A percentile compares a stretch with the other conserved stretches of the same genome.
phyloP scores from a whole-genome alignment of 2,329 filamentous ascomycete genomes.

The Colletotrichum sp. region DNA sequence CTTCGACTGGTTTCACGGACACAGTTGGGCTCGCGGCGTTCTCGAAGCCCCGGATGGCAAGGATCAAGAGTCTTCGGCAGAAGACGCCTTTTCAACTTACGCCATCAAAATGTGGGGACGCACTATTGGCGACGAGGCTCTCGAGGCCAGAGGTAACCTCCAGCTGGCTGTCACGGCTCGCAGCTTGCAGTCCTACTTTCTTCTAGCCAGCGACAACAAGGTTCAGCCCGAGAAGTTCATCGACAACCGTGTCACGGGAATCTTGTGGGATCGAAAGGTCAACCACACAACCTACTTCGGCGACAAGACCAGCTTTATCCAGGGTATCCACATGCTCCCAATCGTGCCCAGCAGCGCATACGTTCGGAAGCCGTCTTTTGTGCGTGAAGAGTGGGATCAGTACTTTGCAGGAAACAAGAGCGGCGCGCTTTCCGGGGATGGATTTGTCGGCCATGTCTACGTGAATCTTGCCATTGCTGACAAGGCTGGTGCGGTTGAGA shows the following conservation, averaged over 20 bases:
- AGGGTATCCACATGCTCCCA: constrained; percentile 77
- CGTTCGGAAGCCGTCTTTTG: constrained; percentile 67
- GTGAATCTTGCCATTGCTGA: constrained; percentile 77
- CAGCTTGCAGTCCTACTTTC: constrained; percentile 74
- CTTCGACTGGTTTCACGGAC: constrained; percentile 87
- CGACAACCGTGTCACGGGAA: constrained; percentile 49
- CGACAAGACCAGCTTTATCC: constrained; percentile 54
- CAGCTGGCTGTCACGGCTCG: constrained; percentile 76
- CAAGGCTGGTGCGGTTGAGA: background rate
- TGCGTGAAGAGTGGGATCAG: constrained; percentile 73
- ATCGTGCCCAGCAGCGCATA: constrained; percentile 66
- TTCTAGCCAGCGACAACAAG: constrained; percentile 68
- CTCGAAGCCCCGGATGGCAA: constrained; percentile 70
- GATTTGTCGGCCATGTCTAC: constrained; percentile 79
- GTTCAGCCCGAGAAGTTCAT: constrained; percentile 70
- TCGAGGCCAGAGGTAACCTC: constrained; percentile 76
- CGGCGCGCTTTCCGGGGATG: constrained; percentile 70
- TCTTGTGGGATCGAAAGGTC: constrained; percentile 83
- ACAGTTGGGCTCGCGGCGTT: constrained; percentile 80
- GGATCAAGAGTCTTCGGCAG: constrained; percentile 78
- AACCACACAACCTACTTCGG: constrained; percentile 85
- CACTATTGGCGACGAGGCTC: constrained; percentile 69
- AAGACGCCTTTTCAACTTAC: constrained; percentile 81
- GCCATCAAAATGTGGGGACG: constrained; percentile 85
- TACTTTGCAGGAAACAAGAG: constrained; percentile 11